Conservation (phyloP, 202 grass and related monocot species). For the Carex arenaria region DNA sequence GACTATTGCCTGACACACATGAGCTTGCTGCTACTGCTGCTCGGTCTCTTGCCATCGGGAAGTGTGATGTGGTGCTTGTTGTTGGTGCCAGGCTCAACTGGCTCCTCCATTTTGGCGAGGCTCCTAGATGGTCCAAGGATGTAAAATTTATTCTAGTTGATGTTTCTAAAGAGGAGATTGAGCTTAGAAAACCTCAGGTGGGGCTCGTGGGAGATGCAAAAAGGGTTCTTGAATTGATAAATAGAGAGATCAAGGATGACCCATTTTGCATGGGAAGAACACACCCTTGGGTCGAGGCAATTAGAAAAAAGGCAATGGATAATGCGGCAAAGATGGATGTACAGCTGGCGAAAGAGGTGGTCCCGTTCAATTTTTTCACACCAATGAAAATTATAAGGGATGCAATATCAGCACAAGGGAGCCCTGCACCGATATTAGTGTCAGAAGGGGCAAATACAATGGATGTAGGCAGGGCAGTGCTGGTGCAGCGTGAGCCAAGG, state of each 20-base stretch:
- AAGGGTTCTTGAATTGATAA: constrained; percentile 56
- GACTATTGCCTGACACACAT: constrained; percentile 67
- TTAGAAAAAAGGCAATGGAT: constrained; percentile 71
- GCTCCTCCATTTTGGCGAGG: constrained; percentile 84
- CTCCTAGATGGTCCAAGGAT: constrained; percentile 83
- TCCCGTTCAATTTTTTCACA: constrained; percentile 93
- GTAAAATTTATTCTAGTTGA: constrained; percentile 92
- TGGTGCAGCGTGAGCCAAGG: constrained; percentile 91
- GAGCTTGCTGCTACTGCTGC: constrained; percentile 77
- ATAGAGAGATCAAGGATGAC: constrained; percentile 77
- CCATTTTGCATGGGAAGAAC: constrained; percentile 73
- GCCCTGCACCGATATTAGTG: constrained; percentile 60
- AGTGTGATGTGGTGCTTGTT: constrained; percentile 74
- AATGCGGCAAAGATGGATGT: constrained; percentile 79
- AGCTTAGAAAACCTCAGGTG: constrained; percentile 66
- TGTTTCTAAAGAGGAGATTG: constrained; percentile 70
- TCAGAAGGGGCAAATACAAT: constrained; percentile 96
- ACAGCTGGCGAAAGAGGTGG: constrained; percentile 57
- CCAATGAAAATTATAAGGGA: constrained; percentile 84
- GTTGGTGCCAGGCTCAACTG: constrained; percentile 83
- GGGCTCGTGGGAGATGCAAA: constrained; percentile 77
- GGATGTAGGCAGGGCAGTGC: constrained; percentile 84
- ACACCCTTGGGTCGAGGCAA: constrained; percentile 76
- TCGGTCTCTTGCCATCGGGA: constrained; percentile 65
- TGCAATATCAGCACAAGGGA: constrained; percentile 69